phyloP scores from a whole-genome alignment of 1,284 basidiomycete genomes.

The Cutaneotrichosporon dermatis region DNA sequence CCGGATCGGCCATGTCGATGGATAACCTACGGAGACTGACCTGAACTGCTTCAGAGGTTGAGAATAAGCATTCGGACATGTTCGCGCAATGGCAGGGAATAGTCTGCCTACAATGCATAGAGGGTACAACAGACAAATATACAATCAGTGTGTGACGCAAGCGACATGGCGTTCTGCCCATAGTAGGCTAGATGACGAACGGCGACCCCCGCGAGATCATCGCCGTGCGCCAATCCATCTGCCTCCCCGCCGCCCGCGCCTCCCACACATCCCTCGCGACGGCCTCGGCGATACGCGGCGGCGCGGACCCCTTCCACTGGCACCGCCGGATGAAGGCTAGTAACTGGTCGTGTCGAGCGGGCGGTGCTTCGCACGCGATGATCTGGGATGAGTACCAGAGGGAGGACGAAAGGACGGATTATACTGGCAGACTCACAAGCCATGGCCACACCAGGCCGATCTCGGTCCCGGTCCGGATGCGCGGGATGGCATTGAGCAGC shows the following conservation, averaged over 20 bases:
- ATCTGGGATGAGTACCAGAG: background rate
- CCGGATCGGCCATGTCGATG: no score
- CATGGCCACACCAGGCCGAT: conserved; percentile 4
- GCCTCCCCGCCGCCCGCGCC: background rate
- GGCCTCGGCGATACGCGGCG: background rate
- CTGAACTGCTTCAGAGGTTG: no score
- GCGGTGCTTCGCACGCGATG: background rate
- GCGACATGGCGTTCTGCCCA: no score
- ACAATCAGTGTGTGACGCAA: no score
- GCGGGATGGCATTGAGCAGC: background rate
- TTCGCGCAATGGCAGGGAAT: no score
- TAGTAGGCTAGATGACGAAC: background rate
- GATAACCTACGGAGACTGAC: no score
- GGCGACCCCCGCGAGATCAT: background rate
- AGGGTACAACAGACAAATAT: no score
- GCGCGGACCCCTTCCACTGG: conserved; percentile 1
- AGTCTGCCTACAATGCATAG: no score
- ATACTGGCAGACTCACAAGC: background rate
- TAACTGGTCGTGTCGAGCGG: background rate
- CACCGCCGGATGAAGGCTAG: background rate
- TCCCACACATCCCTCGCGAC: conserved; percentile 2
- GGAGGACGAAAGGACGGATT: no score
- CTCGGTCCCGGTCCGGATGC: background rate
- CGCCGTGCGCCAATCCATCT: background rate
- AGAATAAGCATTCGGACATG: no score